A percentile compares a stretch with the other conserved stretches of the same genome.
These are phyloP conservation scores for Cladophialophora chaetospira DNA, from an alignment of 2,329 filamentous ascomycete species.

Conservation along the genomic window DNA sequence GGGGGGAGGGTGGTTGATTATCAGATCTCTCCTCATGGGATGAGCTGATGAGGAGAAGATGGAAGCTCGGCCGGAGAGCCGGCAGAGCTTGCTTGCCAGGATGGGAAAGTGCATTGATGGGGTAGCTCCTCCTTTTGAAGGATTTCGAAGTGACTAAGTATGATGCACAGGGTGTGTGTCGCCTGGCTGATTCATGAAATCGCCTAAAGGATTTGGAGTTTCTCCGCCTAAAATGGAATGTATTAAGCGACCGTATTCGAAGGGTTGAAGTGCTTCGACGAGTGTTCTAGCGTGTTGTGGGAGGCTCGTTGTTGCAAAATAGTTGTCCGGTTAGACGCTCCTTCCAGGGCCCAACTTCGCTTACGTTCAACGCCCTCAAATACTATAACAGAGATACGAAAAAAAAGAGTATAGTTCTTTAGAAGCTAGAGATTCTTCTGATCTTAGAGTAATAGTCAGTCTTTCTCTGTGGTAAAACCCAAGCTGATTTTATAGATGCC, in stretches of 20 bases:
- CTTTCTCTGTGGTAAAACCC: no score
- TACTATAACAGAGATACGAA: no score
- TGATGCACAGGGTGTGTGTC: background rate
- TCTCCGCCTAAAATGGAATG: conserved; percentile 5
- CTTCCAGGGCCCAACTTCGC: no score
- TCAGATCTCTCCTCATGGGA: conserved; percentile 38
- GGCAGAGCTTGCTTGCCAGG: background rate
- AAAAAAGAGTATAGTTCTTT: no score
- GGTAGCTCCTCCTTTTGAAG: conserved; percentile 3
- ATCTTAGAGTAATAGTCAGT: no score
- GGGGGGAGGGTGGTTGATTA: conserved; percentile 43
- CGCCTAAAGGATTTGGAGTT: background rate
- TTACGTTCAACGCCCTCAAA: no score
- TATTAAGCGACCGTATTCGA: conserved; percentile 10
- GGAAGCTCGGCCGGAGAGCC: background rate
- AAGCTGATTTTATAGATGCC: no score
- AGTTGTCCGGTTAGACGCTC: no score
- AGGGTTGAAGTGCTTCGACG: conserved; percentile 11
- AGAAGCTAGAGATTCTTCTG: no score
- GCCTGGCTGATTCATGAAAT: conserved; percentile 7
- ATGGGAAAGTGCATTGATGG: background rate
- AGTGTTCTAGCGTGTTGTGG: conserved; percentile 14
- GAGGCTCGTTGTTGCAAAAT: no score
- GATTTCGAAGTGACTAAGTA: conserved; percentile 1
- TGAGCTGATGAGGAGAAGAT: background rate